Evolutionary conservation across 2,329 filamentous ascomycete species (phyloP).

Genomic region (Fusarium fujikuroi): DNA sequence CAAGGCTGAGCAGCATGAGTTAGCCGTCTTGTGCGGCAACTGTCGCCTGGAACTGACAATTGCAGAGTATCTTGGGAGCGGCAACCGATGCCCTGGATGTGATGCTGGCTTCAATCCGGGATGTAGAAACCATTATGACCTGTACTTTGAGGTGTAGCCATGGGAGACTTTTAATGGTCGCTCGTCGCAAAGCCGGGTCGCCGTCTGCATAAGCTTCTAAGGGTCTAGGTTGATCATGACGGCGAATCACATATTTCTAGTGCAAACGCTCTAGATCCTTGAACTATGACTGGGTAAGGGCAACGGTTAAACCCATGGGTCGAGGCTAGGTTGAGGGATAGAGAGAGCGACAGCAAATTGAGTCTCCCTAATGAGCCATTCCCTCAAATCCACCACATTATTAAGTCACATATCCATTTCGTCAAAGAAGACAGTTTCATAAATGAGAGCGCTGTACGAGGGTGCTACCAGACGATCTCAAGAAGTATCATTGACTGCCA

Average conservation of each 20-base stretch:
- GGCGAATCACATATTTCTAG: rapidly evolving
- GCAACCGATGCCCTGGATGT: not conserved
- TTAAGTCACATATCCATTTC: not conserved
- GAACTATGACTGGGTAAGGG: not conserved
- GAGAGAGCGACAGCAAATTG: not conserved
- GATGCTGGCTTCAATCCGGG: constrained; percentile 18
- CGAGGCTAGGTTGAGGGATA: not conserved
- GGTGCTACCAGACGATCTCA: rapidly evolving
- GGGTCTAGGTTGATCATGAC: rapidly evolving
- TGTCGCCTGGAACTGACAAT: not conserved
- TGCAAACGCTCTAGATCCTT: not conserved
- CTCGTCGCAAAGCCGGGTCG: too few species aligned
- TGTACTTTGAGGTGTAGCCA: constrained; percentile 13
- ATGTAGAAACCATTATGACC: constrained; percentile 9
- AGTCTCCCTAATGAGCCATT: rapidly evolving
- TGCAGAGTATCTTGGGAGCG: not conserved
- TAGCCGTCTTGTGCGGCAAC: constrained; percentile 10
- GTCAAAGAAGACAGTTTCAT: not conserved
- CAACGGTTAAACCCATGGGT: not conserved
- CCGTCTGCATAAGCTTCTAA: rapidly evolving
- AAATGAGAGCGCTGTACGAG: not conserved
- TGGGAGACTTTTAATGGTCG: rapidly evolving
- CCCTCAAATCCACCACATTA: rapidly evolving
- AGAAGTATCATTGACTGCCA: not conserved
- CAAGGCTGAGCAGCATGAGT: constrained; percentile 2